These are phyloP conservation scores for Neurospora sublineolata DNA, from an alignment of 495 filamentous ascomycete species.

Conservation along the genomic window DNA sequence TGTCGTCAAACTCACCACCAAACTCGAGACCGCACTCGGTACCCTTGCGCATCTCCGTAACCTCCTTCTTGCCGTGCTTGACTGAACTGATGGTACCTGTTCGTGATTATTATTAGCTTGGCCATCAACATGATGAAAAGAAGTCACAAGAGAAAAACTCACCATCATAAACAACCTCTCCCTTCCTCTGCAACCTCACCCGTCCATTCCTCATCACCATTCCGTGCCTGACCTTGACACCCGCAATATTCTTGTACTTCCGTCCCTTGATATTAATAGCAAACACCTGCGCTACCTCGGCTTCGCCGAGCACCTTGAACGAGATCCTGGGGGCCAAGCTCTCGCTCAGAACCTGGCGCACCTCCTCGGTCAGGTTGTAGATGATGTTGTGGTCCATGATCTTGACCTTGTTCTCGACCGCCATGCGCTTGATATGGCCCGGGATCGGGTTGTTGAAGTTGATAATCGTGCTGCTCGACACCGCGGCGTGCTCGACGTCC, in stretches of 20 bases:
- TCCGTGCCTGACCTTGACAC: slow-evolving; percentile 81
- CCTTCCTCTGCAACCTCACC: slow-evolving; percentile 59
- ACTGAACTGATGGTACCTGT: slow-evolving; percentile 65
- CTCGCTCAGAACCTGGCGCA: slow-evolving; percentile 56
- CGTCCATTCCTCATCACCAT: slow-evolving; percentile 46
- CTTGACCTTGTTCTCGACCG: slow-evolving; percentile 54
- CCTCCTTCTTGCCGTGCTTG: slow-evolving; percentile 87
- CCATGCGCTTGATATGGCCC: slow-evolving; percentile 54
- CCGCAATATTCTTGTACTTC: slow-evolving; percentile 62
- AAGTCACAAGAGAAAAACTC: slow-evolving; percentile 23
- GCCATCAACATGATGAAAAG: background rate
- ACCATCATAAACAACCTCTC: slow-evolving; percentile 69
- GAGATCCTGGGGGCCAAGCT: slow-evolving; percentile 53
- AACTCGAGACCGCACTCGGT: slow-evolving; percentile 88
- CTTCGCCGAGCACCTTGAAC: slow-evolving; percentile 68
- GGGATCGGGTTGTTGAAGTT: slow-evolving; percentile 76
- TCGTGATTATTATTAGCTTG: slow-evolving; percentile 1
- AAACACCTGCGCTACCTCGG: slow-evolving; percentile 74
- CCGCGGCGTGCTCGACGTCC: slow-evolving; percentile 78
- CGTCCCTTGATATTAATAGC: slow-evolving; percentile 67
- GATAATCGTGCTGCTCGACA: slow-evolving; percentile 59
- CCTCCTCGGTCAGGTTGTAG: slow-evolving; percentile 78
- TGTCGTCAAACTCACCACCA: slow-evolving; percentile 55
- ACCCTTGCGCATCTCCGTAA: slow-evolving; percentile 77
- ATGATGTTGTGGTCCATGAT: slow-evolving; percentile 88